Evolutionary conservation across 2,329 filamentous ascomycete genomes (phyloP).

Genomic region (Aureobasidium mangrovei): DNA sequence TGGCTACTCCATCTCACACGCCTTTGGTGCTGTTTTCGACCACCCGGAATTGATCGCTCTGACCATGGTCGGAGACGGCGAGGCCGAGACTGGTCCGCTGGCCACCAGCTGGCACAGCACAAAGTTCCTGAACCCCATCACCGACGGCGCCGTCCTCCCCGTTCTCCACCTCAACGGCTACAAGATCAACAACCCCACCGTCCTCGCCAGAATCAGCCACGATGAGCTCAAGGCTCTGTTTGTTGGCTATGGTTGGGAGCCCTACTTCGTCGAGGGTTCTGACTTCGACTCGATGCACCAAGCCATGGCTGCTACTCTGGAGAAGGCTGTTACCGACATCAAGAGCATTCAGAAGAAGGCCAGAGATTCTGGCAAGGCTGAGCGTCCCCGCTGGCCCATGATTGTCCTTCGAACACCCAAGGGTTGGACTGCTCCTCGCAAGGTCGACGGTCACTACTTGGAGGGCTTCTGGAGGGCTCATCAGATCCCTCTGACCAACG

Average conservation of each 20-base stretch:
- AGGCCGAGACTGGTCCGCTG: conserved; percentile 71
- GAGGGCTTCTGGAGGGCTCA: conserved; percentile 73
- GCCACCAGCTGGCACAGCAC: conserved; percentile 75
- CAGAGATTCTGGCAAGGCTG: conserved; percentile 58
- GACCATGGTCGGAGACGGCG: conserved; percentile 72
- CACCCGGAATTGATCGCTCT: conserved; percentile 65
- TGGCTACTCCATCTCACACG: conserved; percentile 72
- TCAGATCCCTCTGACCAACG: conserved; percentile 67
- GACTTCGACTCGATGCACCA: conserved; percentile 70
- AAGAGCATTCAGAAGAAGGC: conserved; percentile 60
- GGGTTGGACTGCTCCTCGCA: conserved; percentile 69
- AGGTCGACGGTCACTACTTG: conserved; percentile 60
- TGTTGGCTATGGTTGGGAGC: conserved; percentile 66
- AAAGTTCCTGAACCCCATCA: conserved; percentile 73
- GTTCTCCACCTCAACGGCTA: conserved; percentile 74
- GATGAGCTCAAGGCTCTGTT: conserved; percentile 63
- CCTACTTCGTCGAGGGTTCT: conserved; percentile 71
- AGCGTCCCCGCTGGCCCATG: conserved; percentile 70
- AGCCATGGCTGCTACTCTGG: conserved; percentile 69
- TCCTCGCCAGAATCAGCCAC: conserved; percentile 65
- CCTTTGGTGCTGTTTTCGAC: conserved; percentile 69
- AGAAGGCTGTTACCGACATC: conserved; percentile 64
- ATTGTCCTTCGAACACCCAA: conserved; percentile 69
- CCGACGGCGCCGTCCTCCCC: conserved; percentile 67
- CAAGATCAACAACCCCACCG: conserved; percentile 74